Base-by-base conservation (phyloP, 768 basidiomycete genomes). In the Dioszegia crocea region DNA sequence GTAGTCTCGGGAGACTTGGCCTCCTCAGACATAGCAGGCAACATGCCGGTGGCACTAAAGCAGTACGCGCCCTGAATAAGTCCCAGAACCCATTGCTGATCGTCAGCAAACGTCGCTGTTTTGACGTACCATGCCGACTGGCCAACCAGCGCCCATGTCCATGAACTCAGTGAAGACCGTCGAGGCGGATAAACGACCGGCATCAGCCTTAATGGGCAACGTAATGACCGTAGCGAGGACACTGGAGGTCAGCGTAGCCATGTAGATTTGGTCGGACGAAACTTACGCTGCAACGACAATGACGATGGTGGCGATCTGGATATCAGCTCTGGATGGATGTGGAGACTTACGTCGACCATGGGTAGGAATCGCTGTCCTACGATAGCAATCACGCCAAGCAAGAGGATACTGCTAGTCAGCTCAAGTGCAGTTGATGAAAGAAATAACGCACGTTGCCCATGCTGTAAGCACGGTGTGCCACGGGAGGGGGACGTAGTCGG, bases 1-100 rank as follows among this genome's bases (percentile, higher is more conserved):
- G 84, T 80, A 5, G 77, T 63, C 3, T 82, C 77, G 0, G 85
- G 85, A 41, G 83, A 78, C 51, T 81, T 81, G 0, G 85, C 84
- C 73, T 86, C 85, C 65, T 86, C 85, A 0, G 84, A 82, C 85
- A 86, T 86, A 64, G 82, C 84, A 10, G 84, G 78, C 38, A 85
- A 81, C 84, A 85, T 86, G 57, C 85, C 85, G 56, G 84, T 82
- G 3, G 81, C 83, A 45, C 84, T 63, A 63, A 80, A 84, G 0
- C 82, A 82, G 59, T 84, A 86, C 0, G 84, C 81, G 74, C 54
- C 39, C 19, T 57, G 68, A 75, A 78, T 49, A 27, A 85, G 65
- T 38, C 84, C 85, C 38, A 85, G 82, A 65, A 86, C 85, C 64
- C 84, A 86, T 0, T 55, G 54, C 64, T 66, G 30, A 19, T 31